Evolutionary conservation across 306 rosid genomes (phyloP).

Genomic region (Alnus glutinosa): DNA sequence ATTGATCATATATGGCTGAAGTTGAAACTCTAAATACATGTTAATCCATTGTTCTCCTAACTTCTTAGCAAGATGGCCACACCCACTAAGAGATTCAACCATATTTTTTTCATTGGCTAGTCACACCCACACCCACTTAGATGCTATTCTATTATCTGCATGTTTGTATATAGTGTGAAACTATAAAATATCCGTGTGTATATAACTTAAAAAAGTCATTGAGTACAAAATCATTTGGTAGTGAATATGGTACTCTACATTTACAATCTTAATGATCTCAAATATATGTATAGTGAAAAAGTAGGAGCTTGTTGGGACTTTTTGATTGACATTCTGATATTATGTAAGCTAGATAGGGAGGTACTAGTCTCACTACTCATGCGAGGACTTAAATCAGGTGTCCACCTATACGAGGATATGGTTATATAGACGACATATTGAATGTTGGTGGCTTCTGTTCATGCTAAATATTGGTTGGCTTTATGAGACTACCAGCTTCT

Average conservation of each 20-base stretch:
- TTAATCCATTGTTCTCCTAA: background rate
- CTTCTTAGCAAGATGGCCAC: slow-evolving; percentile 2
- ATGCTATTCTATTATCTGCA: background rate
- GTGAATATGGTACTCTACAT: background rate
- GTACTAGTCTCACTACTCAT: background rate
- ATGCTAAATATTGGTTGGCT: background rate
- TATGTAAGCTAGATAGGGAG: background rate
- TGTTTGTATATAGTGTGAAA: background rate
- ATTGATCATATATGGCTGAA: background rate
- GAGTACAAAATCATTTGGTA: background rate
- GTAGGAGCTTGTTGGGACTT: background rate
- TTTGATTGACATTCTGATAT: background rate
- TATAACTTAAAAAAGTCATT: background rate
- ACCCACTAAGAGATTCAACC: background rate
- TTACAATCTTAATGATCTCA: background rate
- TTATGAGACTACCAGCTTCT: background rate
- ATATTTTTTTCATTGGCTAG: background rate
- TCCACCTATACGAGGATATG: background rate
- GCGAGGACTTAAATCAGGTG: background rate
- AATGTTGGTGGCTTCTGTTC: background rate
- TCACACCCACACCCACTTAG: background rate
- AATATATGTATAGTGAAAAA: background rate
- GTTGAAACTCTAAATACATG: background rate
- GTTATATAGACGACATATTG: background rate
- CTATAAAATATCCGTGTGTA: background rate